Evolutionary conservation across 2,329 filamentous ascomycete species (phyloP), one percentile per base, ranked within the genome.

Genomic region (Tympanopsis confertula): DNA sequence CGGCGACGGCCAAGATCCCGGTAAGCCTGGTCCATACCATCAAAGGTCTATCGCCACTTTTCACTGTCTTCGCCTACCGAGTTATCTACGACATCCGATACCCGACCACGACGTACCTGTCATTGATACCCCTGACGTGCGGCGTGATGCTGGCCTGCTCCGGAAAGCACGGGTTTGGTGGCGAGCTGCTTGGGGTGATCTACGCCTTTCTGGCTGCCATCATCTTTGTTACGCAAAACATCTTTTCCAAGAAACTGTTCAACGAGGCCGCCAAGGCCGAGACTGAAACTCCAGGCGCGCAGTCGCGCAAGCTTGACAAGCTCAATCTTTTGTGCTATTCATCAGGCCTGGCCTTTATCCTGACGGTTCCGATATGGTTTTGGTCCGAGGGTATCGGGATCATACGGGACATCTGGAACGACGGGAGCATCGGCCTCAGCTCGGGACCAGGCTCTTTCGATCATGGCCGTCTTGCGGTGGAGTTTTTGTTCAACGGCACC

Each of bases 11-110:
- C 37, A 85, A 87, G 55, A 96, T 98, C 39, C 89, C 91, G 1
- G 91, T 98, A 1, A 96, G 91, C 5, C 72, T 98, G 24, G 91
- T 98, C 3, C 91, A 98, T 60, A 98, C 91, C 1, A 96, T 98
- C 62, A 98, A 98, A 63, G 91, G 91, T 5, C 75, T 98, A 19
- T 96, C 89, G 3, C 91, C 91, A 3, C 68, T 98, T 5, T 93
- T 98, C 57, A 98, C 91, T 0, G 91, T 98, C 30, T 59, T 94
- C 39, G 91, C 91, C 38, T 98, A 98, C 56, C 80, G 91, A 38
- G 61, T 94, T 46, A 70, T 95, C 53, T 94, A 89, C 62, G 73
- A 86, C 49, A 93, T 96, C 43, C 78, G 75, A 46, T 96, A 98
- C 57, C 86, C 87, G 1, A 69, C 69, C 22, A 78, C 87, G 5